Evolutionary conservation across 345 rosid species (phyloP), one percentile per base, ranked within the genome.

Genomic region (Lumnitzera racemosa): DNA sequence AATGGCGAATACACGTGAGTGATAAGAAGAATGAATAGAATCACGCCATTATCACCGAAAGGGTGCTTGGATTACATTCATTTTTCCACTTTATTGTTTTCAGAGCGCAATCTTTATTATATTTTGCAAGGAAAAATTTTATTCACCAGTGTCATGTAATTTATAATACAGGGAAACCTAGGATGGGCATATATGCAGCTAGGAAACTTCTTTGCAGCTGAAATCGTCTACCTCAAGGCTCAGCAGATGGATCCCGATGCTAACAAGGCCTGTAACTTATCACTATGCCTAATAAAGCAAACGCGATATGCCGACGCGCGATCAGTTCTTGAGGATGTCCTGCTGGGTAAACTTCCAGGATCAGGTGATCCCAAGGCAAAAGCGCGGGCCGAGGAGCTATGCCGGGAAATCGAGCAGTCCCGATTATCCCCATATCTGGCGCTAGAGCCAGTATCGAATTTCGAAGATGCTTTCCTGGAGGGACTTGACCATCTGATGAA

Each of bases 141-240:
- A 27, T 2, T 5, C 31, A 27, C 5, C 31, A 27, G 31, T 3
- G 31, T 27, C 31, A 27, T 27, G 5, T 27, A 27, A 27, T 27
- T 0, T 27, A 27, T 27, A 27, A 27, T 24, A 23, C 70, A 87
- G 99, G 99, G 97, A 20, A 90, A 90, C 76, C 78, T 94, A 65
- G 97, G 95, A 9, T 94, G 95, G 97, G 99, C 99, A 47, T 86
- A 94, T 64, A 90, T 90, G 97, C 99, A 90, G 58, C 79, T 81
- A 63, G 70, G 25, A 5, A 86, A 88, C 65, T 90, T 69, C 53
- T 16, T 75, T 47, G 78, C 95, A 2, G 99, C 96, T 5, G 96
- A 94, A 70, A 78, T 68, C 0, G 89, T 86, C 52, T 94, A 84
- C 62, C 61, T 73, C 43, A 84, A 86, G 68, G 95, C 99, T 58